A percentile compares a stretch with the other conserved stretches of the same genome.
These are phyloP conservation scores for Trypanosoma mega DNA, from an alignment of 208 protist species.

Conservation along the genomic window DNA sequence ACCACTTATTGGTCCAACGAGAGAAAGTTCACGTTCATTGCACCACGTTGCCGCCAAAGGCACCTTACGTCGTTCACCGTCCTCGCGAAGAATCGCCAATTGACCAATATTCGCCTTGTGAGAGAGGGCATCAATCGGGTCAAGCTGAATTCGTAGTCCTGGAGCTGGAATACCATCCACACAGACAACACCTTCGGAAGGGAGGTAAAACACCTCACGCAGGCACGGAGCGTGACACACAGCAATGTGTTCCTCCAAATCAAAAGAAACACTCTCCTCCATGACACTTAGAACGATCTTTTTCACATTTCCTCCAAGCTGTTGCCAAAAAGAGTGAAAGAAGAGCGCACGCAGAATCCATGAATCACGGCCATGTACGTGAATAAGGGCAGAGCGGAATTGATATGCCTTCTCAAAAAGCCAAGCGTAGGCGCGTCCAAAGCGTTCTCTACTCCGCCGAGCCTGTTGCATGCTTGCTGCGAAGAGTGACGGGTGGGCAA, in stretches of 20 bases:
- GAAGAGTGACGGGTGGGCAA: slow-evolving; percentile 74
- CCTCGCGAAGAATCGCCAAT: slow-evolving; percentile 30
- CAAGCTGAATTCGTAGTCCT: slow-evolving; percentile 43
- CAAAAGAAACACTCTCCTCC: slow-evolving; percentile 74
- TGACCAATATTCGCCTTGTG: slow-evolving; percentile 64
- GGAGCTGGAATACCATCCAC: slow-evolving; percentile 76
- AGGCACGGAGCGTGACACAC: slow-evolving; percentile 80
- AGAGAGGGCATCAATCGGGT: slow-evolving; percentile 52
- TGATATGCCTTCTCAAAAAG: slow-evolving; percentile 65
- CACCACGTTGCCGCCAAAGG: slow-evolving; percentile 74
- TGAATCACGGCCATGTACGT: slow-evolving; percentile 70
- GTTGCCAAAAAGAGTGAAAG: slow-evolving; percentile 58
- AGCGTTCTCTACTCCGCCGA: slow-evolving; percentile 48
- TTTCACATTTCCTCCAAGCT: slow-evolving; percentile 72
- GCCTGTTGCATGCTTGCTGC: slow-evolving; percentile 64
- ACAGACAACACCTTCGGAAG: slow-evolving; percentile 65
- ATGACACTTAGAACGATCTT: slow-evolving; percentile 65
- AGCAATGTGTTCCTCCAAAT: slow-evolving; percentile 72
- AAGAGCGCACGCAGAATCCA: slow-evolving; percentile 74
- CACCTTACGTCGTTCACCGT: slow-evolving; percentile 32
- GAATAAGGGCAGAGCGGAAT: slow-evolving; percentile 75
- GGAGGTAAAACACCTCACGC: slow-evolving; percentile 80
- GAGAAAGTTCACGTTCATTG: slow-evolving; percentile 48
- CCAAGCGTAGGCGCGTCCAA: slow-evolving; percentile 67
- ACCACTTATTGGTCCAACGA: slow-evolving; percentile 61